phyloP scores from a whole-genome alignment of 2,329 filamentous ascomycete genomes.

The Peltaster fructicola region DNA sequence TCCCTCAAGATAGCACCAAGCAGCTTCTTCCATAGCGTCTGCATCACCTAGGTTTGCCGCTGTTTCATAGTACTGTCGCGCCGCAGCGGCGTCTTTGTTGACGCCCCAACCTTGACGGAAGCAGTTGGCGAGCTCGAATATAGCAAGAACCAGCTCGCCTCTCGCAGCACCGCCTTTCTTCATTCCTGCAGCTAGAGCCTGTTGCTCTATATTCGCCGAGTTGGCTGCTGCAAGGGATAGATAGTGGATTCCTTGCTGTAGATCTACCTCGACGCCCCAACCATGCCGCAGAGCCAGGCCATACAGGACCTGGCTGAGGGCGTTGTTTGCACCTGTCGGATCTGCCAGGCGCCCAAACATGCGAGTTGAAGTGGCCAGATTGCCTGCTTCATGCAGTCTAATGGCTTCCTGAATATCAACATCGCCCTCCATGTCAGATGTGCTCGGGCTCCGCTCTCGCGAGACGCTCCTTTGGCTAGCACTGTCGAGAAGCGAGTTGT shows the following conservation, averaged over 20 bases:
- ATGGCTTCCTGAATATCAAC: conserved; percentile 88
- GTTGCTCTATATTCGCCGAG: conserved; percentile 68
- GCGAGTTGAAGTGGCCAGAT: conserved; percentile 60
- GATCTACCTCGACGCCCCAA: conserved; percentile 69
- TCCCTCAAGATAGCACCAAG: conserved; percentile 92
- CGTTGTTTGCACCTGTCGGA: conserved; percentile 71
- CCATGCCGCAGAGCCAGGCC: conserved; percentile 86
- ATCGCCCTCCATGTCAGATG: conserved; percentile 22
- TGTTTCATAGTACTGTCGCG: conserved; percentile 86
- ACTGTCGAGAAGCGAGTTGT: conserved; percentile 23
- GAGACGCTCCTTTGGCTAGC: conserved; percentile 4
- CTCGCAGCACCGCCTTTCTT: conserved; percentile 91
- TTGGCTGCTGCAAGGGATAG: conserved; percentile 80
- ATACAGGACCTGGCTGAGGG: conserved; percentile 87
- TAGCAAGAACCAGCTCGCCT: conserved; percentile 87
- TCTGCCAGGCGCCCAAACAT: conserved; percentile 76
- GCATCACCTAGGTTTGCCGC: conserved; percentile 91
- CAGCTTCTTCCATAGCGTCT: conserved; percentile 94
- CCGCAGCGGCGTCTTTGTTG: conserved; percentile 67
- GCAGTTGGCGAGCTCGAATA: conserved; percentile 83
- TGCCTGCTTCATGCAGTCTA: conserved; percentile 68
- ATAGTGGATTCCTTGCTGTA: conserved; percentile 59
- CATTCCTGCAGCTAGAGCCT: conserved; percentile 70
- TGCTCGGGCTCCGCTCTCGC: conserved; percentile 17
- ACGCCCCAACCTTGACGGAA: conserved; percentile 94